These are phyloP conservation scores for Plasmodium coatneyi DNA, from an alignment of 169 alveolate species.

Conservation along the genomic window DNA sequence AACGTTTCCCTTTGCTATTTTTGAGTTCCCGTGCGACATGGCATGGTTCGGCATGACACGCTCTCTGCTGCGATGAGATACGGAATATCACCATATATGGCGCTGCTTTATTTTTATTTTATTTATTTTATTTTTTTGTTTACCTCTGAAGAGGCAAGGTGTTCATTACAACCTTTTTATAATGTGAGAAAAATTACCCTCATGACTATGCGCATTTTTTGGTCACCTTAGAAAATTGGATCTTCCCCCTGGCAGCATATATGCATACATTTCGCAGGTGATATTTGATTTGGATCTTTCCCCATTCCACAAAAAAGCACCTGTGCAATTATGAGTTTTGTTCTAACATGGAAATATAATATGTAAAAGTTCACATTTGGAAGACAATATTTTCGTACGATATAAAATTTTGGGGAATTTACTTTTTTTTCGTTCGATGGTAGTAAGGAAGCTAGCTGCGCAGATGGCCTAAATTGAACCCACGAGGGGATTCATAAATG, in stretches of 20 bases:
- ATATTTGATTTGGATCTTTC: neutral
- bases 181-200: neutral
- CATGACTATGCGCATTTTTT: slow-evolving; percentile 5
- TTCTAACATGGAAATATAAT: neutral
- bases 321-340: slow-evolving; percentile 10
- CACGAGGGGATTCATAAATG: neutral
- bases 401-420: neutral
- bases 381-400: slow-evolving; percentile 28
- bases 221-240: neutral
- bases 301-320: slow-evolving; percentile 3
- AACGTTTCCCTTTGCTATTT: neutral
- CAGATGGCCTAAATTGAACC: neutral
- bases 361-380: neutral
- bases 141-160: neutral
- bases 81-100: neutral
- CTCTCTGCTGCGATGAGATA: neutral
- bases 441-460: neutral
- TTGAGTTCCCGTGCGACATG: neutral
- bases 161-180: neutral
- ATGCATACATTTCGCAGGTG: neutral
- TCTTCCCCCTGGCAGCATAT: neutral
- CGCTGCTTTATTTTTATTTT: slow-evolving; percentile 2
- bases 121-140: slow-evolving; percentile 16
- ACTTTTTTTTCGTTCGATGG: neutral
- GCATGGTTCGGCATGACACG: neutral